A percentile compares a stretch with the other conserved stretches of the same genome.
Conservation (phyloP, 163 green algal species). For the Volvox carteri region DNA sequence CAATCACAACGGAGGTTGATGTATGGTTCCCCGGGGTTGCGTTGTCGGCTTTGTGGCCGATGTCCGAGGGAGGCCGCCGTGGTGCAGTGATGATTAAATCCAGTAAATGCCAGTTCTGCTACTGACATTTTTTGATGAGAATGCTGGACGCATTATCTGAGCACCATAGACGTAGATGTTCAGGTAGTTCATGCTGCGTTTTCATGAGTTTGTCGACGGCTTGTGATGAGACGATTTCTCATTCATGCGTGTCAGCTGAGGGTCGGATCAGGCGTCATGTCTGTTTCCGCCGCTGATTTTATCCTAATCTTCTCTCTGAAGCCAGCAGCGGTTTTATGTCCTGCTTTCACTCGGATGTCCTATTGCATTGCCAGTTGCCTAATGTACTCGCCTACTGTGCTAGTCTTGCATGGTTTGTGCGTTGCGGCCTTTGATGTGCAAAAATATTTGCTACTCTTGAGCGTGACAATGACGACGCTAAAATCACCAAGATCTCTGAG, state of each 20-base stretch:
- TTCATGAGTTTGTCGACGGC: neutral
- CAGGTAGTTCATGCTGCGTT: neutral
- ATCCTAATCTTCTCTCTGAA: constrained; percentile 56
- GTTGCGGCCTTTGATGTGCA: constrained; percentile 18
- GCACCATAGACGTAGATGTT: too few species aligned
- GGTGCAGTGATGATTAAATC: constrained; percentile 52
- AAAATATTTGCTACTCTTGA: constrained; percentile 59
- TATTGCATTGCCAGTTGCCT: too few species aligned
- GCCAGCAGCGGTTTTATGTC: too few species aligned
- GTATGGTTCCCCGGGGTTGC: too few species aligned
- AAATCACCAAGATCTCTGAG: constrained; percentile 56
- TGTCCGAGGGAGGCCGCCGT: too few species aligned
- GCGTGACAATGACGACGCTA: constrained; percentile 29
- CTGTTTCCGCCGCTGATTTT: neutral
- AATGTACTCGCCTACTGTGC: too few species aligned
- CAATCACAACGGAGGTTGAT: too few species aligned
- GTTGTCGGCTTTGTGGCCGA: too few species aligned
- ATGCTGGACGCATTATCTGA: constrained; percentile 48
- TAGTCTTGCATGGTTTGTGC: too few species aligned
- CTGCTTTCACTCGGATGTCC: too few species aligned
- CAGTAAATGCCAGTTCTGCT: constrained; percentile 58
- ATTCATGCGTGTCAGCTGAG: constrained; percentile 59
- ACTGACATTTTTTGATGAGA: constrained; percentile 51
- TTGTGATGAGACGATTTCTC: constrained; percentile 47
- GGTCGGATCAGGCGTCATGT: neutral